A percentile compares a stretch with the other conserved stretches of the same genome.
phyloP scores from a whole-genome alignment of 1,139 yeast genomes.

The Lodderomyces metapsilosis region DNA sequence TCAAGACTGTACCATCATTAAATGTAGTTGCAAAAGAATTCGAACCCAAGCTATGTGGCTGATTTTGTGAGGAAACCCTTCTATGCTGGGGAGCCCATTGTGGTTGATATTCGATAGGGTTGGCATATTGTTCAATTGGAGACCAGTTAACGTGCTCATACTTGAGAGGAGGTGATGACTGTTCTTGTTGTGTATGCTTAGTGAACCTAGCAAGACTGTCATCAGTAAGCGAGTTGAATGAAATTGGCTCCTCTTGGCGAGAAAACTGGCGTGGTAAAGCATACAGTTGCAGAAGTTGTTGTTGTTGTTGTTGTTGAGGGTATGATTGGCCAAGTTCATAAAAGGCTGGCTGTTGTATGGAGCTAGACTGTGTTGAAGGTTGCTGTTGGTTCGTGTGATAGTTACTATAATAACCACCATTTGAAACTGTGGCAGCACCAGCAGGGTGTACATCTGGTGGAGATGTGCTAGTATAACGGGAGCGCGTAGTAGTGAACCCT shows the following conservation, averaged over 20 bases:
- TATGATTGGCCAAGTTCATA: constrained; percentile 4
- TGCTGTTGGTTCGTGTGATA: background rate
- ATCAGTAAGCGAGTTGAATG: constrained; percentile 7
- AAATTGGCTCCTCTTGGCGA: constrained; percentile 5
- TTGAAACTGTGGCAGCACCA: background rate
- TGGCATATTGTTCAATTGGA: constrained; percentile 3
- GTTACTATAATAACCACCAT: background rate
- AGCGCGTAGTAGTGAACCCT: background rate
- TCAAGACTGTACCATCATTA: background rate
- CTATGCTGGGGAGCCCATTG: background rate
- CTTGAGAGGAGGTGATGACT: background rate
- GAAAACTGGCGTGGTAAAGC: background rate
- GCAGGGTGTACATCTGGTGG: background rate
- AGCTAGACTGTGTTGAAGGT: background rate
- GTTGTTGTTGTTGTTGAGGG: background rate
- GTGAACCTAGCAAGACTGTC: constrained; percentile 8
- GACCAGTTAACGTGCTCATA: constrained; percentile 3
- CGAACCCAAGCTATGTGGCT: background rate
- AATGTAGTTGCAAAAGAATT: background rate
- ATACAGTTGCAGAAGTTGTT: background rate
- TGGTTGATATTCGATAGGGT: background rate
- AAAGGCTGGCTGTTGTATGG: background rate
- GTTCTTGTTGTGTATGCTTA: constrained; percentile 7
- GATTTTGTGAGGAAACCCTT: background rate
- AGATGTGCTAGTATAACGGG: background rate